A percentile compares a stretch with the other conserved stretches of the same genome.
Evolutionary conservation across 768 basidiomycete genomes (phyloP).

Genomic region (Crassisporium funariophilum): DNA sequence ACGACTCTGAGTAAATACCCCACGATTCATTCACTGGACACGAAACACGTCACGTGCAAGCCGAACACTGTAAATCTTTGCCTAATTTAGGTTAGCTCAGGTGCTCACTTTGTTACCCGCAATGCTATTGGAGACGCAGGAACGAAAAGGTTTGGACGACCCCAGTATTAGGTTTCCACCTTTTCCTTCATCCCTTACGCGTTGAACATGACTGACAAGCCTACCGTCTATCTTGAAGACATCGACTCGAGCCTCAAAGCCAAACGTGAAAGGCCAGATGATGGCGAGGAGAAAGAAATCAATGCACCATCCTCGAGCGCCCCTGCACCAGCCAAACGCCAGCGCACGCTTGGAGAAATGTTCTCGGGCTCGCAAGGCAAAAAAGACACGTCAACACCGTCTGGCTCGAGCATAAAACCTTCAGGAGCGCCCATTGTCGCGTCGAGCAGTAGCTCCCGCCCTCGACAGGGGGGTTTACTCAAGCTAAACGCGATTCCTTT

Average conservation of each 20-base stretch:
- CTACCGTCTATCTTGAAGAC: slow-evolving; percentile 49
- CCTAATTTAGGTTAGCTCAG: too few species aligned
- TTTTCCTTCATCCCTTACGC: too few species aligned
- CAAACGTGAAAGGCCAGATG: slow-evolving; percentile 5
- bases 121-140: too few species aligned
- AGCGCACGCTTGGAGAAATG: slow-evolving; percentile 70
- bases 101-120: too few species aligned
- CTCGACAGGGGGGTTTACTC: slow-evolving; percentile 16
- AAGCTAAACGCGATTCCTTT: slow-evolving; percentile 71
- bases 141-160: too few species aligned
- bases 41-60: too few species aligned
- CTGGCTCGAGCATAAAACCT: slow-evolving; percentile 5
- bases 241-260: slow-evolving; percentile 28
- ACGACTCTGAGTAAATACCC: too few species aligned
- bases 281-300: too few species aligned
- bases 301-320: slow-evolving; percentile 1
- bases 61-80: too few species aligned
- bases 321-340: slow-evolving; percentile 44
- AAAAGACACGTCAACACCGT: slow-evolving; percentile 17
- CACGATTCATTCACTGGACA: too few species aligned
- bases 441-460: not conserved
- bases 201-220: slow-evolving; percentile 8
- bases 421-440: not conserved
- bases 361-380: slow-evolving; percentile 40
- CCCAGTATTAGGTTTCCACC: too few species aligned